These are phyloP conservation scores for Metschnikowia dekortorum DNA, from an alignment of 805 yeast species.

Conservation along the genomic window DNA sequence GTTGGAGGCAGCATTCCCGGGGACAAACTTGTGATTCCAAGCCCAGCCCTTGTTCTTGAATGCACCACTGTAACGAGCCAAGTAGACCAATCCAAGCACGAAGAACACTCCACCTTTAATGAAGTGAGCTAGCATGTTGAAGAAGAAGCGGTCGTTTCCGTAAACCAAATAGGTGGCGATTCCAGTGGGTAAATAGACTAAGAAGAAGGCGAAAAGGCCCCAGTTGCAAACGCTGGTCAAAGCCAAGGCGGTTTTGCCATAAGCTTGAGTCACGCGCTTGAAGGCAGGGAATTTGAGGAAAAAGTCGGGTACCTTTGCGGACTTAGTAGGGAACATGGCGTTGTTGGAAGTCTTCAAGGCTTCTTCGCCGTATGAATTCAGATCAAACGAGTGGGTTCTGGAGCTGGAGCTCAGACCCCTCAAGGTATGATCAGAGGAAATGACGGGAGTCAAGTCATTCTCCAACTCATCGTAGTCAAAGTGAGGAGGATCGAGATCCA, in stretches of 20 bases:
- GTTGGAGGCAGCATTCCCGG: slow-evolving; percentile 21
- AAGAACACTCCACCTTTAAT: slow-evolving; percentile 93
- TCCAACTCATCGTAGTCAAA: slow-evolving; percentile 14
- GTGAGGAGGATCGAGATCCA: slow-evolving; percentile 6
- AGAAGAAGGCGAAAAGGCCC: slow-evolving; percentile 58
- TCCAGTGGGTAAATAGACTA: slow-evolving; percentile 55
- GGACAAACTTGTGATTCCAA: slow-evolving; percentile 58
- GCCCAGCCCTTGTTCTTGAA: slow-evolving; percentile 78
- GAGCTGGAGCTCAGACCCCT: slow-evolving; percentile 12
- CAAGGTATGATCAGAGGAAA: slow-evolving; percentile 13
- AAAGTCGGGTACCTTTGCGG: slow-evolving; percentile 8
- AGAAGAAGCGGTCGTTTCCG: slow-evolving; percentile 65
- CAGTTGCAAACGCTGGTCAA: slow-evolving; percentile 43
- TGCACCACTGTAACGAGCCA: slow-evolving; percentile 85
- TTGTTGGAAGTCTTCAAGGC: slow-evolving; percentile 23
- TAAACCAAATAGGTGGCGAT: slow-evolving; percentile 63
- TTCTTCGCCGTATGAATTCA: slow-evolving; percentile 17
- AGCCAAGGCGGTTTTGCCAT: slow-evolving; percentile 20
- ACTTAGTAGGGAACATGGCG: slow-evolving; percentile 13
- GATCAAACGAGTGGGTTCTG: slow-evolving; percentile 21
- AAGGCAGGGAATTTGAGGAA: slow-evolving; percentile 13
- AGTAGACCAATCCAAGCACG: slow-evolving; percentile 67
- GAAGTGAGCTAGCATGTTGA: slow-evolving; percentile 88
- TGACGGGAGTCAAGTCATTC: slow-evolving; percentile 13
- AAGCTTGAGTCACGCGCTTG: slow-evolving; percentile 7